Percentiles rank a stretch among this genome's conserved stretches.
Conservation (phyloP, 2,329 filamentous ascomycete genomes). For the Neonectria sp. region DNA sequence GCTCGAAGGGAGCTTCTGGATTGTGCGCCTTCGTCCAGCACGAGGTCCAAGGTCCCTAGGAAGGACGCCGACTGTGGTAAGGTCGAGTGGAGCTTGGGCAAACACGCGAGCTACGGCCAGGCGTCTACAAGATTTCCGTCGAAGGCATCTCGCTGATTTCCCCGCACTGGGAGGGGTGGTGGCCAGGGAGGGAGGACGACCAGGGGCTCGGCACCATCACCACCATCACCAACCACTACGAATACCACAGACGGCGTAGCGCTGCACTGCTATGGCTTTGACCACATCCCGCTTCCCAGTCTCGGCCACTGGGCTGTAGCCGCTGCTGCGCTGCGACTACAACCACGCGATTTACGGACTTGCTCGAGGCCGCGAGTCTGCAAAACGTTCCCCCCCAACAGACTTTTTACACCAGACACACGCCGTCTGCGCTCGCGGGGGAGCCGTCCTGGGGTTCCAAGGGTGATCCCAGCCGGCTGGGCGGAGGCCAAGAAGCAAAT, state of each 20-base stretch:
- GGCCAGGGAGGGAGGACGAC: constrained; percentile 11
- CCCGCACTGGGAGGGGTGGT: constrained; percentile 33
- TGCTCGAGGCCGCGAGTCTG: constrained; percentile 40
- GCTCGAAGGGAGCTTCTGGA: constrained; percentile 48
- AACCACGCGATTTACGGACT: constrained; percentile 39
- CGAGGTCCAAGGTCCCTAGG: constrained; percentile 16
- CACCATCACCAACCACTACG: constrained; percentile 11
- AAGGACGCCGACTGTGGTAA: constrained; percentile 11
- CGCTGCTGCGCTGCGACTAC: constrained; percentile 22
- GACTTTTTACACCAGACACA: constrained; percentile 30
- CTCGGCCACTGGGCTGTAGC: constrained; percentile 28
- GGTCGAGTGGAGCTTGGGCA: constrained; percentile 24
- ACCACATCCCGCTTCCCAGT: constrained; percentile 27
- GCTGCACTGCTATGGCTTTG: constrained; percentile 14
- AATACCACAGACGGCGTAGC: constrained; percentile 11
- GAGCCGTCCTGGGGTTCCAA: constrained; percentile 34
- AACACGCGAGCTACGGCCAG: constrained; percentile 27
- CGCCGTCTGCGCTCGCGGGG: constrained; percentile 33
- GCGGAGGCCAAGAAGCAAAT: constrained; percentile 42
- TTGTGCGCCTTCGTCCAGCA: constrained; percentile 21
- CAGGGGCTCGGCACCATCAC: constrained; percentile 15
- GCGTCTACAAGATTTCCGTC: constrained; percentile 13
- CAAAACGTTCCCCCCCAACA: constrained; percentile 21
- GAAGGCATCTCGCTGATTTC: constrained; percentile 26
- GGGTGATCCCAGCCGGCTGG: constrained; percentile 46